Base-by-base conservation (phyloP, 495 filamentous ascomycete species). In the Margaritispora aquatica region DNA sequence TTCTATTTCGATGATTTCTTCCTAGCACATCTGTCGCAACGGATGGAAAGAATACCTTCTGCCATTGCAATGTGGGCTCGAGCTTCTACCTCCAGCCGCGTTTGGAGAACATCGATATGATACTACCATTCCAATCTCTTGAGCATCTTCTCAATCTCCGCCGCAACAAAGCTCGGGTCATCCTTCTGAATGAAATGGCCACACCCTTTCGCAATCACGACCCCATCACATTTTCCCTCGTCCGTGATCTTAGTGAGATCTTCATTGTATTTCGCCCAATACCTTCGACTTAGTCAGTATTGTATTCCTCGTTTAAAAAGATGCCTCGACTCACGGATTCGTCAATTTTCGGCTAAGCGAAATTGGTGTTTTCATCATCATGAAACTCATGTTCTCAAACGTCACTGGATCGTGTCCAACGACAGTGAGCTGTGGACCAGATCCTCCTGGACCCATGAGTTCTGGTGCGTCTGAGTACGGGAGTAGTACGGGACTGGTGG, bases 341-440 rank as follows among this genome's bases (percentile, higher is more conserved):
- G 58, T 48, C 34, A 48, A 61, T 57, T 53, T 61, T 58, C 20
- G 36, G 19, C 13, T 55, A 27, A 46, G 23, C 21, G 51, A 54
- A 26, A 54, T 63, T 20, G 63, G 66, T 44, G 60, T 60, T 23
- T 57, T 44, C 61, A 65, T 59, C 52, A 72, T 75, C 55, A 64
- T 57, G 38, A 44, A 44, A 48, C 74, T 75, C 63, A 84, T 76
- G 27, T 77, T 67, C 0, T 78, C 81, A 66, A 88, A 87, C 8
- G 68, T 66, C 9, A 80, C 76, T 66, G 77, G 78, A 58, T 86
- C 85, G 68, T 87, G 84, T 0, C 82, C 84, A 1, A 85, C 77
- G 1, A 87, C 80, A 3, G 73, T 80, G 48, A 86, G 59, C 52
- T 66, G 73, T 2, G 82, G 80, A 0, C 70, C 66, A 44, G 17